Evolutionary conservation across 129 eudicot species (phyloP), one percentile per base, ranked within the genome.

Genomic region (Rutidosis leptorrhynchoides): DNA sequence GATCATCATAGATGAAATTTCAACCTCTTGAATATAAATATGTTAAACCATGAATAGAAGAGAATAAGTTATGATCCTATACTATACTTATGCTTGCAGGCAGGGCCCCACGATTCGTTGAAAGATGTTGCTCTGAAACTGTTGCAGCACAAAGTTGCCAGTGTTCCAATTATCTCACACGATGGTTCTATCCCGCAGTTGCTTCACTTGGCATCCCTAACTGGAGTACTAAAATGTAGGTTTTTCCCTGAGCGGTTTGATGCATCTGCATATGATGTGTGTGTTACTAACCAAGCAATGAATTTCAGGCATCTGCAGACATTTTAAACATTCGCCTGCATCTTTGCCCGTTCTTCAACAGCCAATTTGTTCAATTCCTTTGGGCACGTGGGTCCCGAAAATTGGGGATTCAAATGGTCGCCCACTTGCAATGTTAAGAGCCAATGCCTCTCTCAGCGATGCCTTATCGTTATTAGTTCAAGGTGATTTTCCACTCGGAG

Each of bases 331-430:
- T 78, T 85, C 96, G 14, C 80, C 85, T 51, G 69, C 84, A 21
- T 81, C 96, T 17, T 77, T 89, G 81, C 94, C 96, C 45, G 79
- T 89, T 64, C 93, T 89, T 69, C 96, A 89, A 61, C 87, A 78
- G 58, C 96, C 96, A 43, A 81, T 89, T 76, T 79, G 85, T 67
- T 79, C 93, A 64, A 69, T 89, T 85, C 85, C 96, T 26, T 27
- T 89, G 81, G 96, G 96, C 73, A 85, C 96, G 37, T 89, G 96
- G 96, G 96, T 89, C 64, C 96, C 96, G 1, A 83, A 79, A 69
- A 85, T 85, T 37, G 93, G 96, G 48, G 94, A 83, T 54, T 65
- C 96, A 59, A 81, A 66, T 52, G 74, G 85, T 23, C 80, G 43
- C 25, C 90, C 90, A 8, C 71, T 89, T 52, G 94, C 94, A 42